Percentiles rank a stretch among this genome's conserved stretches.
Evolutionary conservation across 1,284 basidiomycete genomes (phyloP).

Genomic region (Phenoliferia sp.): DNA sequence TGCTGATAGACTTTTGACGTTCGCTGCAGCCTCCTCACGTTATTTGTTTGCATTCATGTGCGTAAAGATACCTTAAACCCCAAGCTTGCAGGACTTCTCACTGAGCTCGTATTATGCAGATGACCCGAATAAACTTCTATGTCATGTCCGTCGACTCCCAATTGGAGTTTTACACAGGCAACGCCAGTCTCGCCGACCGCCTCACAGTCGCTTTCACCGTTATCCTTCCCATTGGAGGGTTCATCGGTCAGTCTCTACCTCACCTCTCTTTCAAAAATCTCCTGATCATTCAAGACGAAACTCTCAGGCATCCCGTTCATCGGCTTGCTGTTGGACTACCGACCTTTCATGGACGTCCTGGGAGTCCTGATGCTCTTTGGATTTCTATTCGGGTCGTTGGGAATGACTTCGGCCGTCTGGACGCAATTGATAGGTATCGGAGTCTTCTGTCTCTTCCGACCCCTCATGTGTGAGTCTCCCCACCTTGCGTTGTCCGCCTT

Average conservation of each 20-base stretch:
- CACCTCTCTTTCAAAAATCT: not conserved
- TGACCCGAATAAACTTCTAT: constrained; percentile 46
- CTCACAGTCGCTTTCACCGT: constrained; percentile 44
- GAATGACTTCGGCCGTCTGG: constrained; percentile 33
- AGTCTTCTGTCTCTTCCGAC: constrained; percentile 40
- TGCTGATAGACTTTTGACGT: too few relatives aligned
- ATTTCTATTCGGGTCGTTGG: constrained; percentile 39
- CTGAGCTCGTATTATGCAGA: constrained; percentile 26
- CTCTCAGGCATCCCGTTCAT: constrained; percentile 33
- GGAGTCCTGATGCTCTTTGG: constrained; percentile 40
- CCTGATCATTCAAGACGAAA: not conserved
- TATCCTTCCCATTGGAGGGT: constrained; percentile 44
- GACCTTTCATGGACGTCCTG: constrained; percentile 38
- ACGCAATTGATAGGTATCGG: constrained; percentile 41
- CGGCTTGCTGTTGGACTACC: constrained; percentile 41
- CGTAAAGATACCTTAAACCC: not conserved
- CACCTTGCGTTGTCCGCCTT: not conserved
- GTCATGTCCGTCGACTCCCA: constrained; percentile 43
- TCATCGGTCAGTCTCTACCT: constrained; percentile 33
- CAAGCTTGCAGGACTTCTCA: not conserved
- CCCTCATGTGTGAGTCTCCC: constrained; percentile 15
- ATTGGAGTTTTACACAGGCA: constrained; percentile 41
- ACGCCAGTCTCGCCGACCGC: constrained; percentile 35
- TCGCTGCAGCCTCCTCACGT: not conserved
- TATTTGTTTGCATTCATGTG: not conserved